A percentile compares a stretch with the other conserved stretches of the same genome.
These are phyloP conservation scores for Cylindricascospora bacillispora DNA, from an alignment of 1,139 yeast species.

Conservation along the genomic window DNA sequence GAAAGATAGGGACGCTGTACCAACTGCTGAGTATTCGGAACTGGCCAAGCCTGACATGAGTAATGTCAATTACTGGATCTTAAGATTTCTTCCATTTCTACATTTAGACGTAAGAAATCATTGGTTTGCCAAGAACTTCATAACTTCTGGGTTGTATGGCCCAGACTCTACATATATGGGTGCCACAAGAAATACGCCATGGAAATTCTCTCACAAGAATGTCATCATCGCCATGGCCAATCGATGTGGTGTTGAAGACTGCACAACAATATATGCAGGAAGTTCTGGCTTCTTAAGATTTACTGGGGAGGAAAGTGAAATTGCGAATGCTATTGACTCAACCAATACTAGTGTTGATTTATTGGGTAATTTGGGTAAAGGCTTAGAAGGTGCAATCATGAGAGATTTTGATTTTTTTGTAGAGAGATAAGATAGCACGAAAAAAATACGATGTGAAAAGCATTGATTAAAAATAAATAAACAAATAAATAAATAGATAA, in stretches of 20 bases:
- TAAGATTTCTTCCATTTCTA: slow-evolving; percentile 59
- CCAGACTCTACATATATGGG: slow-evolving; percentile 31
- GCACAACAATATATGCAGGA: slow-evolving; percentile 43
- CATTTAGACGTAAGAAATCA: slow-evolving; percentile 11
- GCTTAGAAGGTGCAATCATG: slow-evolving; percentile 46
- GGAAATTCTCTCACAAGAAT: slow-evolving; percentile 19
- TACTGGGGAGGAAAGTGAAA: slow-evolving; percentile 26
- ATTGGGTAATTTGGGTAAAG: slow-evolving; percentile 45
- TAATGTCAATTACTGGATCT: slow-evolving; percentile 52
- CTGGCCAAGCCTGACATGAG: slow-evolving; percentile 28
- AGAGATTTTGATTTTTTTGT: slow-evolving; percentile 32
- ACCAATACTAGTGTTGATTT: slow-evolving; percentile 41
- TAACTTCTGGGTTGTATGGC: slow-evolving; percentile 1
- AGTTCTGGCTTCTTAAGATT: slow-evolving; percentile 57
- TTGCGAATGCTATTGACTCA: slow-evolving; percentile 23
- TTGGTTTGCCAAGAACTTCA: slow-evolving; percentile 9
- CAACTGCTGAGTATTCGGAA: slow-evolving; percentile 13
- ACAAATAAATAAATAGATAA: too few species aligned
- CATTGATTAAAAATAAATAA: too few species aligned
- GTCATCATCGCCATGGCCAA: slow-evolving; percentile 29
- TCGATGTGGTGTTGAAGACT: slow-evolving; percentile 62
- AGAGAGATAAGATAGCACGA: not conserved
- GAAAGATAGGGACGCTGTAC: too few species aligned
- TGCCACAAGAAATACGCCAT: slow-evolving; percentile 9
- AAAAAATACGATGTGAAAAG: too few species aligned